Conservation (phyloP, 768 basidiomycete species). For the Lactarius tabidus region DNA sequence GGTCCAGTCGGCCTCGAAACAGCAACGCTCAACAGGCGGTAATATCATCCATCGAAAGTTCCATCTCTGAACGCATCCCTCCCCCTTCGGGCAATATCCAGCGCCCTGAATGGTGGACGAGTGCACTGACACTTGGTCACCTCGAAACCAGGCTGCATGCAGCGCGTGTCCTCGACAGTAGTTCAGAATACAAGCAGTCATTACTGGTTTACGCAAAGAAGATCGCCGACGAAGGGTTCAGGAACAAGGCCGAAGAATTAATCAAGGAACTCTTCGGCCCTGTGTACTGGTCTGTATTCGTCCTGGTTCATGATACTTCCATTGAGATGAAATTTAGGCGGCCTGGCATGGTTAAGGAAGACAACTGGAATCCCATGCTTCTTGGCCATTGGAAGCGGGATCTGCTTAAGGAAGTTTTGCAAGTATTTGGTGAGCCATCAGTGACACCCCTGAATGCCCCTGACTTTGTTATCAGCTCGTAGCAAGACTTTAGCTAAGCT, state of each 20-base stretch:
- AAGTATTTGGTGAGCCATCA: constrained; percentile 56
- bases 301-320: neutral
- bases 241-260: constrained; percentile 85
- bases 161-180: constrained; percentile 70
- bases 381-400: constrained; percentile 78
- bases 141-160: constrained; percentile 80
- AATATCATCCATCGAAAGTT: constrained; percentile 29
- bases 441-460: neutral
- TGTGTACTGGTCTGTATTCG: constrained; percentile 69
- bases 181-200: constrained; percentile 77
- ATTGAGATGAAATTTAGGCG: constrained; percentile 45
- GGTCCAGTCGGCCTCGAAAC: constrained; percentile 70
- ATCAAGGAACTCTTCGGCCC: constrained; percentile 89
- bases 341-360: constrained; percentile 47
- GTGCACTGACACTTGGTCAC: constrained; percentile 83
- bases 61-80: constrained; percentile 29
- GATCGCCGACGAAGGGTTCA: constrained; percentile 86
- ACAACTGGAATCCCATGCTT: constrained; percentile 68
- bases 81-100: constrained; percentile 28
- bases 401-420: constrained; percentile 73
- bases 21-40: constrained; percentile 42
- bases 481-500: constrained; percentile 74
- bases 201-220: constrained; percentile 75
- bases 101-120: constrained; percentile 74
- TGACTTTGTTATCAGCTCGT: constrained; percentile 42